phyloP scores from a whole-genome alignment of 768 basidiomycete genomes.

The Omphalotus guepiniiformis region DNA sequence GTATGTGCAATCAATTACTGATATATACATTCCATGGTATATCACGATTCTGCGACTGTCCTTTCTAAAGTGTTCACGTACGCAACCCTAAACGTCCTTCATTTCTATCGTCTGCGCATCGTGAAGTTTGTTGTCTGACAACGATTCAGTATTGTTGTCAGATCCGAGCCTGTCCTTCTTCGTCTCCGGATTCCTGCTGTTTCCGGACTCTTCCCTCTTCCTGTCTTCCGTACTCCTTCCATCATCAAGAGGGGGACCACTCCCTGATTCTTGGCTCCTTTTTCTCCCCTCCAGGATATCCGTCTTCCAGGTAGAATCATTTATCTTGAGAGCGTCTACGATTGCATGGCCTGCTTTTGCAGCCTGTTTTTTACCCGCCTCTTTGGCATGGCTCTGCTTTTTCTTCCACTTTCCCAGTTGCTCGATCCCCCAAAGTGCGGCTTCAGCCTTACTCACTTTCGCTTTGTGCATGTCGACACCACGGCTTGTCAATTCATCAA shows the following conservation, averaged over 20 bases:
- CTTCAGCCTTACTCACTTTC: conserved; percentile 56
- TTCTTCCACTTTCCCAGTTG: conserved; percentile 42
- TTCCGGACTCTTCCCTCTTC: too few species aligned
- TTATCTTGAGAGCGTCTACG: conserved; percentile 6
- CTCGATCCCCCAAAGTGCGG: conserved; percentile 55
- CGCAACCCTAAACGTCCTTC: not conserved
- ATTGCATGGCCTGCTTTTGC: conserved; percentile 23
- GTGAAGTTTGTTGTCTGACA: too few species aligned
- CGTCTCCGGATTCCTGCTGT: too few species aligned
- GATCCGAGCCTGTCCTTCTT: not conserved
- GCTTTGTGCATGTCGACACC: conserved; percentile 60
- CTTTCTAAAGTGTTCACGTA: not conserved
- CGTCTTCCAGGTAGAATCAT: conserved; percentile 23
- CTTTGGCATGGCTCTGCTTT: conserved; percentile 25
- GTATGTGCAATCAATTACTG: not conserved
- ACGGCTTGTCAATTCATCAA: conserved; percentile 44
- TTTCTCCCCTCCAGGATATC: conserved; percentile 27
- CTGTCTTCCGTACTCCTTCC: too few species aligned
- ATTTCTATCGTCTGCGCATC: not conserved
- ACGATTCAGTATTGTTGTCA: too few species aligned
- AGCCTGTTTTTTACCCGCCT: conserved; percentile 29
- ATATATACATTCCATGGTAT: too few species aligned
- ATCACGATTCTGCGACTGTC: not conserved
- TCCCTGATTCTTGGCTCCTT: too few species aligned
- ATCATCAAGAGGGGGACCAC: too few species aligned